Percentiles rank a stretch among this genome's conserved stretches.
These are phyloP conservation scores for Chlorella sp. DNA, from an alignment of 139 green algal species.

Conservation along the genomic window DNA sequence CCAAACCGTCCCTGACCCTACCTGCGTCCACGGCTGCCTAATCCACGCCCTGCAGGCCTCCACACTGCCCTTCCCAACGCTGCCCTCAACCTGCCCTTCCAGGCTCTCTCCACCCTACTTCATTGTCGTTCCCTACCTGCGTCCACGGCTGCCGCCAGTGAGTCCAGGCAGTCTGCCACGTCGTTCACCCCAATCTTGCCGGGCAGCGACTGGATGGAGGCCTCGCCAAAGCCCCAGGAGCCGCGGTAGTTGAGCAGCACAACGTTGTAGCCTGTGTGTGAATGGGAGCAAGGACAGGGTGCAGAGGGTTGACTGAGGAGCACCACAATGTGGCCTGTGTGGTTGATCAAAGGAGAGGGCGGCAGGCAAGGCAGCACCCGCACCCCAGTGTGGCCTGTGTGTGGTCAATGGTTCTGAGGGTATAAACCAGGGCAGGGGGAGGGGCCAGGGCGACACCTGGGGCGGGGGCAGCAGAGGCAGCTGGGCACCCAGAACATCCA, in stretches of 20 bases:
- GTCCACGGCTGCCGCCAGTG: constrained; percentile 66
- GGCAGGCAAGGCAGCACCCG: not conserved
- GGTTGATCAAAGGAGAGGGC: not conserved
- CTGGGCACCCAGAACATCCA: not conserved
- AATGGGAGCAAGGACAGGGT: not conserved
- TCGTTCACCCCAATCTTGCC: constrained; percentile 79
- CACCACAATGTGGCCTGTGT: not conserved
- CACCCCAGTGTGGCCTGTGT: too few relatives aligned
- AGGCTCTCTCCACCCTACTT: too few relatives aligned
- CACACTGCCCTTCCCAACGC: too few relatives aligned
- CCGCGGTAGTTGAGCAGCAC: constrained; percentile 84
- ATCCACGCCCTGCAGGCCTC: too few relatives aligned
- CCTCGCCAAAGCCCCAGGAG: constrained; percentile 85
- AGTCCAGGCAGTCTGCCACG: constrained; percentile 88
- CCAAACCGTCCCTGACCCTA: too few relatives aligned
- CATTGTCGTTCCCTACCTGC: too few relatives aligned
- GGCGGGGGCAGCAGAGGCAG: too few relatives aligned
- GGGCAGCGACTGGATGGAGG: constrained; percentile 80
- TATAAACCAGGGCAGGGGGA: too few relatives aligned
- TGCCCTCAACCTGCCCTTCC: not conserved
- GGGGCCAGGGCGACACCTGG: too few relatives aligned
- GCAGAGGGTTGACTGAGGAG: not conserved
- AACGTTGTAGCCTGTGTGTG: constrained; percentile 61
- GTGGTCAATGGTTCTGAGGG: too few relatives aligned
- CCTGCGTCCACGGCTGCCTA: not conserved